Conservation (phyloP, 208 protist species). For the Acanthamoeba castellanii region DNA sequence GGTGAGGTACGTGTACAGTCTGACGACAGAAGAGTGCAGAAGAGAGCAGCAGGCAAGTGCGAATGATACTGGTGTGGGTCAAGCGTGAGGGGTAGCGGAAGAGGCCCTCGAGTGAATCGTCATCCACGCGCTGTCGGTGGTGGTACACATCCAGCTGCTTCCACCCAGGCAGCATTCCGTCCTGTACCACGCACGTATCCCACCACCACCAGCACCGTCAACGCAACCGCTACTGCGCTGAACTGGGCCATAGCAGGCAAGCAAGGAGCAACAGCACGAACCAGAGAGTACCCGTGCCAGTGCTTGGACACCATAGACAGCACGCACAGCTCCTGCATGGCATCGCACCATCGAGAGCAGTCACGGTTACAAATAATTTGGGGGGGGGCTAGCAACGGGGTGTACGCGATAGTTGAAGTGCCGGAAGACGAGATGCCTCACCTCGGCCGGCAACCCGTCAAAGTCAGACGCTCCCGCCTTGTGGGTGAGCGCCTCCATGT, state of each 20-base stretch:
- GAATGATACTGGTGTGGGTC: neutral
- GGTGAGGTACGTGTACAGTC: too few relatives aligned
- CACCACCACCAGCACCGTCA: neutral
- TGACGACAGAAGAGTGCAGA: too few relatives aligned
- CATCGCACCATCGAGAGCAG: neutral
- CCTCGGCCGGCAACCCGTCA: neutral
- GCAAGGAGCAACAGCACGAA: neutral
- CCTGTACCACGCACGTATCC: neutral
- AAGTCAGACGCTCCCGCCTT: neutral
- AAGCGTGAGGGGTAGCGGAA: constrained; percentile 18
- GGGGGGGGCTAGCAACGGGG: too few relatives aligned
- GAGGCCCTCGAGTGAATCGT: neutral
- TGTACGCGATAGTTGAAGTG: constrained; percentile 13
- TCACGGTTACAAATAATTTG: neutral
- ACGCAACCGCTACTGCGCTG: too few relatives aligned
- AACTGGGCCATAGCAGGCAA: too few relatives aligned
- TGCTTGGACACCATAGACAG: neutral
- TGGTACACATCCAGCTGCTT: constrained; percentile 4
- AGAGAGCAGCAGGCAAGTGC: neutral
- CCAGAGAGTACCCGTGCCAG: constrained; percentile 1
- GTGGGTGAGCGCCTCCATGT: neutral
- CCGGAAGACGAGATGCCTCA: neutral
- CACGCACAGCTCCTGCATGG: constrained; percentile 9
- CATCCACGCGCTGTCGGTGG: constrained; percentile 21
- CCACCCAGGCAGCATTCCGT: constrained; percentile 35